Base-by-base conservation (phyloP, 352 stramenopile genomes). In the Globisporangium recalcitrans region DNA sequence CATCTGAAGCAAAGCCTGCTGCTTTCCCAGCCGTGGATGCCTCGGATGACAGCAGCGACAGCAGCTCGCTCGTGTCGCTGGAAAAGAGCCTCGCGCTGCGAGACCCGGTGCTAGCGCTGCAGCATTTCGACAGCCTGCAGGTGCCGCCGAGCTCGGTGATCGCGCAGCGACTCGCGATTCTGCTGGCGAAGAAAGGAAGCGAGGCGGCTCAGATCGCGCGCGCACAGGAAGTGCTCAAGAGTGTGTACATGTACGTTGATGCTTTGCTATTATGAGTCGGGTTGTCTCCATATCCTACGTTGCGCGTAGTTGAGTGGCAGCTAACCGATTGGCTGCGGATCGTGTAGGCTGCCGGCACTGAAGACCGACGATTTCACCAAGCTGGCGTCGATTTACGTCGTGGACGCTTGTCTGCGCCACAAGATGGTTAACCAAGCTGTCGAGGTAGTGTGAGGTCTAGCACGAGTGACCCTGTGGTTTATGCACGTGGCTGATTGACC, bases 301-400 rank as follows among this genome's bases (percentile, higher is more conserved):
- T n/a, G n/a, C n/a, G n/a, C n/a, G n/a, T n/a, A n/a, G n/a, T n/a
- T n/a, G n/a, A n/a, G n/a, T n/a, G n/a, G n/a, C n/a, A 0, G 51
- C 31, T 49, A 6, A 63, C 46, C n/a, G 14, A 32, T 26, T 51
- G 54, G 14, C 40, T 49, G 49, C 32, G 19, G 29, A 9, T 8
- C 7, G 8, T 34, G 13, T 52, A 75, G 71, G 32, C 32, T 42
- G 8, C 67, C 77, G 19, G 29, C 60, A 19, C 78, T 88, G n/a
- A 16, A 71, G n/a, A 54, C 67, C n/a, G 78, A 87, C 59, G 82
- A 91, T 49, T 68, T 71, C 16, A 91, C 79, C 54, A 82, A 84
- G 47, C 58, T 91, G 36, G 82, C 82, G 44, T 75, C 68, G 26
- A 89, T 91, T 57, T 88, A 83, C 67, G 74, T 87, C 19, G 58